A percentile compares a stretch with the other conserved stretches of the same genome.
Evolutionary conservation across 208 protist genomes (phyloP).

Genomic region (Leishmania tarentolae): DNA sequence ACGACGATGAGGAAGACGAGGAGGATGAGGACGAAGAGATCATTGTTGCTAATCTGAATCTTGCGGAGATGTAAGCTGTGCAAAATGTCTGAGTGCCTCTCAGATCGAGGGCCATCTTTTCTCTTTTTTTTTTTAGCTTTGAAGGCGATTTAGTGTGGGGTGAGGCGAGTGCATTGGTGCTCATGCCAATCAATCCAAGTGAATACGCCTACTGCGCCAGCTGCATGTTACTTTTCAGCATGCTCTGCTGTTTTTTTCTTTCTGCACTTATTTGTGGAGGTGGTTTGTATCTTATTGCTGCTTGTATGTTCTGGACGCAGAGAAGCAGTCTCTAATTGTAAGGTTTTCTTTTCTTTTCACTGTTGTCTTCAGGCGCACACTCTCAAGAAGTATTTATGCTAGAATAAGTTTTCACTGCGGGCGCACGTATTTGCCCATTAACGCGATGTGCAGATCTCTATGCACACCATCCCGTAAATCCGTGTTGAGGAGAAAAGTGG

Average conservation of each 20-base stretch:
- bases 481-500: neutral
- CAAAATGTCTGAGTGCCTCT: neutral
- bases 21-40: slow-evolving; percentile 47
- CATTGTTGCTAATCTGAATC: slow-evolving; percentile 40
- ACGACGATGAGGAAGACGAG: slow-evolving; percentile 31
- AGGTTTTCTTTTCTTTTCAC: neutral
- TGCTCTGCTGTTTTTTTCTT: neutral
- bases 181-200: neutral
- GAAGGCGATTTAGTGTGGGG: neutral
- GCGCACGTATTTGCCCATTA: neutral
- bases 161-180: neutral
- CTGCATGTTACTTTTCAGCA: neutral
- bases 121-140: neutral
- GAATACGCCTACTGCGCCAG: neutral
- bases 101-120: neutral
- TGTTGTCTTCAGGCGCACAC: neutral
- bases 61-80: slow-evolving; percentile 5
- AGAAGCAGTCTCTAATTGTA: neutral
- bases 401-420: neutral
- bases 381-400: neutral
- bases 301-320: neutral
- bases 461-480: neutral
- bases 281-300: neutral
- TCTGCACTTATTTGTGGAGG: neutral
- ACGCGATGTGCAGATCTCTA: neutral